phyloP scores from a whole-genome alignment of 1,284 basidiomycete species.

The Irpex sp. region DNA sequence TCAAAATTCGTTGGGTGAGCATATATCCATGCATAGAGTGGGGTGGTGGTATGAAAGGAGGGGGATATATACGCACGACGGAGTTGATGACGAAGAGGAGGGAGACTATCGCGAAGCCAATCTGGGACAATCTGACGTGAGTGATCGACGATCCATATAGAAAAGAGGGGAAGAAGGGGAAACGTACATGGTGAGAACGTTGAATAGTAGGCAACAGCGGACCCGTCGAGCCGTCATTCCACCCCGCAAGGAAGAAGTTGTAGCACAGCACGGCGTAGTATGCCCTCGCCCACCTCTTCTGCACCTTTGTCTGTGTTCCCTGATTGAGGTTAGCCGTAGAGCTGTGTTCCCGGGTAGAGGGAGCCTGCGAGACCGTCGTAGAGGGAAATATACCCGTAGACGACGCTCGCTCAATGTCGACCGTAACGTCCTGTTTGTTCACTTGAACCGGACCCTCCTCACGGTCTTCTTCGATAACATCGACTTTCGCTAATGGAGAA shows the following conservation, averaged over 20 bases:
- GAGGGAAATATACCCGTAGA: background rate
- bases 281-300: conserved; percentile 2
- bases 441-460: background rate
- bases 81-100: conserved; percentile 42
- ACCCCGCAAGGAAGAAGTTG: conserved; percentile 42
- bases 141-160: background rate
- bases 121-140: conserved; percentile 20
- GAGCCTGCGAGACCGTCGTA: background rate
- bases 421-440: no score
- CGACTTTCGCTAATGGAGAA: background rate
- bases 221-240: conserved; percentile 54
- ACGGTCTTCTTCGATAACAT: background rate
- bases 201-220: conserved; percentile 56
- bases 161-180: background rate
- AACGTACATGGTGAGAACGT: conserved; percentile 42
- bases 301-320: background rate
- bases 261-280: conserved; percentile 32
- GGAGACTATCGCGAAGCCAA: conserved; percentile 43
- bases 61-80: no score
- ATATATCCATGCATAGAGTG: no score
- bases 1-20: no score
- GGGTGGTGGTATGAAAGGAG: no score
- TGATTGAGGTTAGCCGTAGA: background rate
- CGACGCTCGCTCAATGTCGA: background rate
- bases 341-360: background rate